Conservation (phyloP, 345 rosid genomes). For the Citrus sinensis region DVS_A1.0 CM039169.1:26067501-26068000, state of each 20-base stretch:
- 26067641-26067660: too few species aligned
- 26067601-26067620: too few species aligned
- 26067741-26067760: not conserved
- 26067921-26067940: constrained; percentile 14
- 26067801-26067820: constrained; percentile 21
- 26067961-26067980: not conserved
- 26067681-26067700: too few species aligned
- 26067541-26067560: too few species aligned
- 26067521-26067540: too few species aligned
- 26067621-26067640: too few species aligned
- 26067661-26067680: too few species aligned
- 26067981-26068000: not conserved
- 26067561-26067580: too few species aligned
- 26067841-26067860: not conserved
- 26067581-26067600: too few species aligned
- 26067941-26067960: constrained; percentile 29
- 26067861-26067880: not conserved
- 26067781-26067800: constrained; percentile 13
- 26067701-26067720: too few species aligned
- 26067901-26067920: constrained; percentile 34
- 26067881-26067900: constrained; percentile 7
- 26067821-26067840: not conserved
- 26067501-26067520: too few species aligned
- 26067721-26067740: too few species aligned
- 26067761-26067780: not conserved